These are phyloP conservation scores for Zarea fungicola DNA, from an alignment of 2,329 filamentous ascomycete species.

Conservation along the genomic window DNA sequence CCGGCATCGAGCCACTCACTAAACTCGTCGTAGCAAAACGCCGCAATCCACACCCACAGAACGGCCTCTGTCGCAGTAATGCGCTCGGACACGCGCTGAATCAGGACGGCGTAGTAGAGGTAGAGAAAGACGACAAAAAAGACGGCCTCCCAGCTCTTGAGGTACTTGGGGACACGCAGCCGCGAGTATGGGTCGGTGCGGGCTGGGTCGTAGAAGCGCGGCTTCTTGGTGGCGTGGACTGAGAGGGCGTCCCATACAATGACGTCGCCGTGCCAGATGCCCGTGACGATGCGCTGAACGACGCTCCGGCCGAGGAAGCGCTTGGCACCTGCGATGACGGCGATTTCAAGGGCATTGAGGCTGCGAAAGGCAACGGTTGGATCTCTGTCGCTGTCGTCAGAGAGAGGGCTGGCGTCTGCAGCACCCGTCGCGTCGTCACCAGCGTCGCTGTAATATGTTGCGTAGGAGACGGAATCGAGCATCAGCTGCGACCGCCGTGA, in stretches of 20 bases:
- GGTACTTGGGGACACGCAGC: slow-evolving; percentile 72
- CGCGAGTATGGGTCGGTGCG: slow-evolving; percentile 70
- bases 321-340: slow-evolving; percentile 74
- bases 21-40: slow-evolving; percentile 83
- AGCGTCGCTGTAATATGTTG: slow-evolving; percentile 44
- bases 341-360: slow-evolving; percentile 83
- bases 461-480: slow-evolving; percentile 50
- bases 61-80: slow-evolving; percentile 66
- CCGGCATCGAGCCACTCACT: slow-evolving; percentile 83
- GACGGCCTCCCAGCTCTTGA: slow-evolving; percentile 76
- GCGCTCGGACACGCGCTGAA: slow-evolving; percentile 61
- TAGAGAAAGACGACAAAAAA: slow-evolving; percentile 74
- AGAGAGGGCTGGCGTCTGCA: slow-evolving; percentile 40
- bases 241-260: slow-evolving; percentile 81
- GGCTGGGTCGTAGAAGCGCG: slow-evolving; percentile 66
- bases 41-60: slow-evolving; percentile 80
- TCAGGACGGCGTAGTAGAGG: slow-evolving; percentile 81
- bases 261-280: slow-evolving; percentile 82
- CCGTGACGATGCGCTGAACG: slow-evolving; percentile 77
- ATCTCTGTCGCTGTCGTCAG: slow-evolving; percentile 49
- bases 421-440: slow-evolving; percentile 26
- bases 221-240: slow-evolving; percentile 66
- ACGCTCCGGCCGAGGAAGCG: slow-evolving; percentile 75
- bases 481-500: slow-evolving; percentile 36
- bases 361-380: slow-evolving; percentile 69